phyloP scores from a whole-genome alignment of 2,329 filamentous ascomycete species.

The Sclerotinia spermophila region DNA sequence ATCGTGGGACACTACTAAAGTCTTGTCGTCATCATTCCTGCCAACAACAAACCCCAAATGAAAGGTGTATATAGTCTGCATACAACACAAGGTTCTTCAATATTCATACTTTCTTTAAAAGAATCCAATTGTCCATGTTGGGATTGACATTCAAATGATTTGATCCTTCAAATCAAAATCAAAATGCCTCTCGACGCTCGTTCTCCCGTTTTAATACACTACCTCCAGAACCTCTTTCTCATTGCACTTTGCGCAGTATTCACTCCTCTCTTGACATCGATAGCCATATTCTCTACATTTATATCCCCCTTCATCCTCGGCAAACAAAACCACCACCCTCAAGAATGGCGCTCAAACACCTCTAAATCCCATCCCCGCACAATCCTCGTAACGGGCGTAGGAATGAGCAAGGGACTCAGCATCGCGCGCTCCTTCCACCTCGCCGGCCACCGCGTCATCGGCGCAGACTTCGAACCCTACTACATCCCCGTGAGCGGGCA shows the following conservation, averaged over 20 bases:
- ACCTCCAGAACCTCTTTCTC: conserved; percentile 47
- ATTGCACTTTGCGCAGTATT: conserved; percentile 34
- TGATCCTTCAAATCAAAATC: neutral
- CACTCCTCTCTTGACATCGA: conserved; percentile 27
- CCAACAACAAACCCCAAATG: neutral
- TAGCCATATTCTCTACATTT: conserved; percentile 22
- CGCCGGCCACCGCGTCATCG: conserved; percentile 66
- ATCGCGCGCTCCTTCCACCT: conserved; percentile 63
- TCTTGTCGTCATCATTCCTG: conserved; percentile 4
- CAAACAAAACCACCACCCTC: conserved; percentile 22
- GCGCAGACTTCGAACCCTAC: conserved; percentile 58
- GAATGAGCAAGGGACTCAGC: conserved; percentile 66
- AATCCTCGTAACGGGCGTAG: conserved; percentile 68
- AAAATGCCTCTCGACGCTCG: conserved; percentile 16
- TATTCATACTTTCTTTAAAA: neutral
- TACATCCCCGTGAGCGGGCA: conserved; percentile 51
- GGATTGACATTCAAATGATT: neutral
- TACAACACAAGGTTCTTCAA: neutral
- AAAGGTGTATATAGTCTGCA: neutral
- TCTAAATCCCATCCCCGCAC: conserved; percentile 38
- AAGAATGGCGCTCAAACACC: conserved; percentile 24
- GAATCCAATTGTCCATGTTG: neutral
- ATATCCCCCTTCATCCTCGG: conserved; percentile 23
- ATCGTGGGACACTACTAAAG: neutral
- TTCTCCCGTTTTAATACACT: conserved; percentile 38